A percentile compares a stretch with the other conserved stretches of the same genome.
These are phyloP conservation scores for Metarhizium album DNA, from an alignment of 2,329 filamentous ascomycete genomes.

Conservation along the genomic window DNA sequence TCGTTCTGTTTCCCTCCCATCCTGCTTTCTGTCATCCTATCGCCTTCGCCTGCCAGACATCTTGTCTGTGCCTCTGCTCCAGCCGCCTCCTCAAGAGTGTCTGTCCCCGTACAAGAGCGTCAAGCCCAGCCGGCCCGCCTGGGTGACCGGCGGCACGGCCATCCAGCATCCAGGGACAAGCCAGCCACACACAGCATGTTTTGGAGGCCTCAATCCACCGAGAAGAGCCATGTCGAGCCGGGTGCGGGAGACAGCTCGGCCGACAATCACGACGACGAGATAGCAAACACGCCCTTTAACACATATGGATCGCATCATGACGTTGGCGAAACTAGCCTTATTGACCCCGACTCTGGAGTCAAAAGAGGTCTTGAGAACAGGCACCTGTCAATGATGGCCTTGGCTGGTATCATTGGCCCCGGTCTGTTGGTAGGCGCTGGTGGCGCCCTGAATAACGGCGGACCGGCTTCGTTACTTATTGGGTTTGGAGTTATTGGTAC, in stretches of 20 bases:
- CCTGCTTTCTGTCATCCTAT: neutral
- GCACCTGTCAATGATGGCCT: constrained; percentile 55
- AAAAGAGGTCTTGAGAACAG: constrained; percentile 59
- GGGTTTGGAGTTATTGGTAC: constrained; percentile 58
- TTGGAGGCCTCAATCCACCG: neutral
- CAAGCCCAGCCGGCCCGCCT: neutral
- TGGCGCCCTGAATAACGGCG: constrained; percentile 55
- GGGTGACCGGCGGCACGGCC: neutral
- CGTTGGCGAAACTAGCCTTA: constrained; percentile 26
- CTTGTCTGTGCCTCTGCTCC: neutral
- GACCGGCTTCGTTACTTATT: constrained; percentile 61
- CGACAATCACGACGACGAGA: constrained; percentile 8
- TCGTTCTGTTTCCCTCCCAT: neutral
- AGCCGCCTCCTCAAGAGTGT: neutral
- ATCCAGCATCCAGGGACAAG: neutral
- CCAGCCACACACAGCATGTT: constrained; percentile 5
- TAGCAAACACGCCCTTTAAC: constrained; percentile 11
- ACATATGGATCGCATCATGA: constrained; percentile 7
- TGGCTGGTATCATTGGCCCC: constrained; percentile 55
- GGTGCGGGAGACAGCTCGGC: constrained; percentile 10
- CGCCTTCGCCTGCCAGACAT: neutral
- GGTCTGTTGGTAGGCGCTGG: constrained; percentile 64
- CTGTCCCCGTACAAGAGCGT: neutral
- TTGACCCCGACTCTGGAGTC: constrained; percentile 54
- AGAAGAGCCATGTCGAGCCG: constrained; percentile 1